phyloP scores from a whole-genome alignment of 345 rosid species.

The Mangifera indica region DNA sequence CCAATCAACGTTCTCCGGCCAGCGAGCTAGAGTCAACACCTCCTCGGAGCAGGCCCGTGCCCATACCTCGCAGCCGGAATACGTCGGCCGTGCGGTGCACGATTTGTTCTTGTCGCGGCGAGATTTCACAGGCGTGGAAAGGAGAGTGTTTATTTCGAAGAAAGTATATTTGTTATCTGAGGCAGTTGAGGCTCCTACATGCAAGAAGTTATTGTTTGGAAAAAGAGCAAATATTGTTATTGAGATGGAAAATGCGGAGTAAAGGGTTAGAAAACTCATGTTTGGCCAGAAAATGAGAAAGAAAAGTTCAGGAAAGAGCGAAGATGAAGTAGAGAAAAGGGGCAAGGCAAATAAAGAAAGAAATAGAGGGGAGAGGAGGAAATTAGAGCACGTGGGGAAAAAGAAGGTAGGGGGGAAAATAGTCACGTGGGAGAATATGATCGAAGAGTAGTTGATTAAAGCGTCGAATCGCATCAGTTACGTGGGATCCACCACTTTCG shows the following conservation, averaged over 20 bases:
- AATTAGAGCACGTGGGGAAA: slow-evolving; percentile 45
- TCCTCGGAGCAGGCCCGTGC: slow-evolving; percentile 31
- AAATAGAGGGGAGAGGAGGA: background rate
- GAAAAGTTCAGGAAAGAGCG: background rate
- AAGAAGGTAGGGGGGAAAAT: slow-evolving; percentile 4
- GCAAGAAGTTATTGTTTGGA: background rate
- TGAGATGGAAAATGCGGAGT: background rate
- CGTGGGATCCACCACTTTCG: too few relatives aligned
- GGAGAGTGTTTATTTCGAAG: slow-evolving; percentile 17
- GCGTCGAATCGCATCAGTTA: too few relatives aligned
- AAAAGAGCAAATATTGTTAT: background rate
- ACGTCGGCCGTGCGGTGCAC: background rate
- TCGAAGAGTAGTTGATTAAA: background rate
- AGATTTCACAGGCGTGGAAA: slow-evolving; percentile 2
- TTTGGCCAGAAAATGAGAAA: background rate
- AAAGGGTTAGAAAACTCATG: slow-evolving; percentile 17
- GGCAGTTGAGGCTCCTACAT: slow-evolving; percentile 7
- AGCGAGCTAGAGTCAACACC: slow-evolving; percentile 34
- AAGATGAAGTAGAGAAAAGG: background rate
- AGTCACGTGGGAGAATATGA: slow-evolving; percentile 40
- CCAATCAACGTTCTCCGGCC: slow-evolving; percentile 55
- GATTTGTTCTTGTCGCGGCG: slow-evolving; percentile 16
- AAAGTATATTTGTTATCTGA: slow-evolving; percentile 11
- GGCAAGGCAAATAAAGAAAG: too few relatives aligned
- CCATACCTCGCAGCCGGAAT: slow-evolving; percentile 29